Evolutionary conservation across 2,329 filamentous ascomycete genomes (phyloP).

Genomic region (Colletotrichum spinosum): DNA sequence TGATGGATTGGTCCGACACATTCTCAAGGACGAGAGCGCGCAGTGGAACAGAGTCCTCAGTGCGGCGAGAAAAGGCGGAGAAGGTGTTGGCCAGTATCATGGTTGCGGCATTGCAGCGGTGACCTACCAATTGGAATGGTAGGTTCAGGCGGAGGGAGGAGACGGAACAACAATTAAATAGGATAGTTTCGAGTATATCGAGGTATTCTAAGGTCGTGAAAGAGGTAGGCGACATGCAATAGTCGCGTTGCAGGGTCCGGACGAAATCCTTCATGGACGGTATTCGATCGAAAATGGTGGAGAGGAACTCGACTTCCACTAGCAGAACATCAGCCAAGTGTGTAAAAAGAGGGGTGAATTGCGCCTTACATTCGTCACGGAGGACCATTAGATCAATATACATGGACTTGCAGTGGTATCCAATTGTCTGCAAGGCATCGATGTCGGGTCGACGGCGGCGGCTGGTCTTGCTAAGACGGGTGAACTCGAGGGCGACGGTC

Average conservation of each 20-base stretch:
- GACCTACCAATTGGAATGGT: conserved; percentile 62
- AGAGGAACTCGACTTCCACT: conserved; percentile 63
- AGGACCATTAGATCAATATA: conserved; percentile 66
- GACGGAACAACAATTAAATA: conserved; percentile 58
- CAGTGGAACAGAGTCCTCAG: conserved; percentile 56
- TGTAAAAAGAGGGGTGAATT: not conserved
- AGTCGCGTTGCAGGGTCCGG: conserved; percentile 54
- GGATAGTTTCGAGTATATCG: conserved; percentile 52
- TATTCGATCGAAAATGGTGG: conserved; percentile 57
- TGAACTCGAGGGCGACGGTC: conserved; percentile 63
- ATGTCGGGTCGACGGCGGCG: conserved; percentile 47
- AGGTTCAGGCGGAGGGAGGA: conserved; percentile 62
- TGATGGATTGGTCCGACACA: conserved; percentile 59
- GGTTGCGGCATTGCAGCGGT: conserved; percentile 58
- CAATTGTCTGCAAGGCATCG: conserved; percentile 58
- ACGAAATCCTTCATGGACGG: conserved; percentile 60
- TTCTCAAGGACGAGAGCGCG: conserved; percentile 63
- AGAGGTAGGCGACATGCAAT: conserved; percentile 60
- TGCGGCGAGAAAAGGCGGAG: conserved; percentile 58
- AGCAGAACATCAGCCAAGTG: conserved; percentile 4
- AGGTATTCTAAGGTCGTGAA: conserved; percentile 64
- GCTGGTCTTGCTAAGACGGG: conserved; percentile 55
- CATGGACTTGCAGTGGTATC: conserved; percentile 60
- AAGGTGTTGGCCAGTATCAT: conserved; percentile 65
- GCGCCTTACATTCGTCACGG: conserved; percentile 58